Base-by-base conservation (phyloP, 2,329 filamentous ascomycete genomes). In the Alternaria ethzedia region DNA sequence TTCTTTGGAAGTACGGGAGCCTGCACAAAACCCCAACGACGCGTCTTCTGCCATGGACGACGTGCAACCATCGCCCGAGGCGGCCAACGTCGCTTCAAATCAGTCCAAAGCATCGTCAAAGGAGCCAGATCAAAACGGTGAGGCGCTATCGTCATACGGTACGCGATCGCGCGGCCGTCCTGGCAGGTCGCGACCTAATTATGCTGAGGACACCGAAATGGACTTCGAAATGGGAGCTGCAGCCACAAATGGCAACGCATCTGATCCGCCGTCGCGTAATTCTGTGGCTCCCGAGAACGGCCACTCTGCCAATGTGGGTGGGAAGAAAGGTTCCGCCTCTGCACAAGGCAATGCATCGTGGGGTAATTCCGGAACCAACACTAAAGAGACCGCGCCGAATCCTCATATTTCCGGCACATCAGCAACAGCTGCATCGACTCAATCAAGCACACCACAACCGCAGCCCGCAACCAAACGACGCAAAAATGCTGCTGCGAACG, bases 161-260 rank as follows among this genome's bases (percentile, higher is more conserved):
- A 99, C 96, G 78, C 91, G 94, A 74, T 97, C 94, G 72, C 91
- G 96, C 79, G 97, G 97, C 81, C 91, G 94, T 75, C 90, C 88
- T 61, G 91, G 91, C 74, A 89, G 87, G 70, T 87, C 91, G 72
- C 91, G 96, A 71, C 90, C 91, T 70, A 99, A 99, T 82, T 99
- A 99, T 81, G 95, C 96, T 54, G 96, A 99, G 82, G 95, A 97
- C 80, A 86, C 94, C 71, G 95, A 98, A 75, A 89, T 92, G 81
- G 96, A 98, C 78, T 93, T 94, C 79, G 95, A 97, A 75, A 87
- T 86, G 71, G 74, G 78, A 23, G 83, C 86, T 75, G 86, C 88
- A 65, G 73, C 83, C 57, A 88, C 89, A 77, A 91, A 90, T 76
- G 78, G 83, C 41, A 83, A 84, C 72, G 83, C 83, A 65, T 86